Evolutionary conservation across 1,284 basidiomycete species (phyloP).

Genomic region (Fistulina hepatica): DNA sequence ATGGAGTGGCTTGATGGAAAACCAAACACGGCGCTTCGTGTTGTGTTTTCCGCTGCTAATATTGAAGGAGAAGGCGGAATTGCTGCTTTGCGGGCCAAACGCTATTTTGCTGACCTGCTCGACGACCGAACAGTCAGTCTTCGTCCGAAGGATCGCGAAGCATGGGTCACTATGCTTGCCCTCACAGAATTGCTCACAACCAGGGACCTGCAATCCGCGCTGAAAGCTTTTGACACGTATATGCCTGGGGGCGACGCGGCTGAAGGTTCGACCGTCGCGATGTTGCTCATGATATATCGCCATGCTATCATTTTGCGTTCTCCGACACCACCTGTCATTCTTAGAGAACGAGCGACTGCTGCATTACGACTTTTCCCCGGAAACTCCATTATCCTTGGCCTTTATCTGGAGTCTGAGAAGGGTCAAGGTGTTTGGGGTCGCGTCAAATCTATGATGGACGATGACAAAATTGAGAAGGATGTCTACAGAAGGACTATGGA

Average conservation of each 20-base stretch:
- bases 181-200: constrained; percentile 52
- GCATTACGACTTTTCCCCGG: constrained; percentile 53
- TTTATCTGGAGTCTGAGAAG: constrained; percentile 72
- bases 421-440: constrained; percentile 67
- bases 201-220: constrained; percentile 29
- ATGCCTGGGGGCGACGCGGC: constrained; percentile 26
- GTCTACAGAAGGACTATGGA: constrained; percentile 51
- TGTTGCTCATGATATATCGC: constrained; percentile 52
- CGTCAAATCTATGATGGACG: constrained; percentile 43
- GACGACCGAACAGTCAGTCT: no score
- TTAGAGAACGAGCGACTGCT: constrained; percentile 46
- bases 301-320: constrained; percentile 45
- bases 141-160: constrained; percentile 44
- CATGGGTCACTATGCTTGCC: constrained; percentile 52
- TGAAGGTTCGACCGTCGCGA: constrained; percentile 52
- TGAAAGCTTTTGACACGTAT: constrained; percentile 39
- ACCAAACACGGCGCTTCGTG: constrained; percentile 36
- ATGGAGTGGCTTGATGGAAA: constrained; percentile 72
- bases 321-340: constrained; percentile 44
- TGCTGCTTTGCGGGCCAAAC: constrained; percentile 46
- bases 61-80: constrained; percentile 42
- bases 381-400: constrained; percentile 64
- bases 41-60: constrained; percentile 44
- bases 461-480: constrained; percentile 38
- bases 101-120: no score